Evolutionary conservation across 805 yeast species (phyloP), one percentile per base, ranked within the genome.

Genomic region (Kluyveromyces dobzhanskii): DNA sequence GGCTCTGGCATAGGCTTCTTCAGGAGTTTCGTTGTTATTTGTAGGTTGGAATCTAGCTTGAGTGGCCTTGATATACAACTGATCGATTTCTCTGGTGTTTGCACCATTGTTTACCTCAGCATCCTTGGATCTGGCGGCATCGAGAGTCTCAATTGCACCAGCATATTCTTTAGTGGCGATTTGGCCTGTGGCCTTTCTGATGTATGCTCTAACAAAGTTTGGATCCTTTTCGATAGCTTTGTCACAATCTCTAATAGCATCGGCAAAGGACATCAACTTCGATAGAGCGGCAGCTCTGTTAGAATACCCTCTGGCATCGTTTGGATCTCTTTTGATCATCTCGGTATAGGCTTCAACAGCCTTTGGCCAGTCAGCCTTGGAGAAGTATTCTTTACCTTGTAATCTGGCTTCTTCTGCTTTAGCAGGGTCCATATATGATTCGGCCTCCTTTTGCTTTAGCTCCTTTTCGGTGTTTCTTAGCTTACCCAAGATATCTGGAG

Each of bases 241-340:
- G 56, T 90, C 85, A 70, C 97, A 87, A 66, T 92, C 99, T 53
- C 75, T 73, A 42, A 92, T 80, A 13, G 95, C 97, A 50, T 90
- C 97, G 14, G 97, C 97, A 83, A 90, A 92, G 10, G 96, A 85
- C 84, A 90, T 77, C 50, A 92, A 75, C 65, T 92, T 92, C 34
- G 95, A 80, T 59, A 83, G 75, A 1, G 95, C 95, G 29, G 98
- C 98, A 38, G 99, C 98, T 66, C 99, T 83, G 70, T 92, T 92
- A 26, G 95, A 87, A 64, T 87, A 92, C 42, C 97, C 97, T 64
- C 96, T 78, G 17, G 94, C 94, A 64, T 92, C 97, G 41, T 78
- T 78, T 41, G 99, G 99, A n/a, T 88, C 87, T 62, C 99, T 83
- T 67, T 87, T 85, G 53, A 90, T 71, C 88, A 92, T 92, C 66